Evolutionary conservation across 768 basidiomycete genomes (phyloP), one percentile per base, ranked within the genome.

Genomic region (Piloderma croceum): DNA sequence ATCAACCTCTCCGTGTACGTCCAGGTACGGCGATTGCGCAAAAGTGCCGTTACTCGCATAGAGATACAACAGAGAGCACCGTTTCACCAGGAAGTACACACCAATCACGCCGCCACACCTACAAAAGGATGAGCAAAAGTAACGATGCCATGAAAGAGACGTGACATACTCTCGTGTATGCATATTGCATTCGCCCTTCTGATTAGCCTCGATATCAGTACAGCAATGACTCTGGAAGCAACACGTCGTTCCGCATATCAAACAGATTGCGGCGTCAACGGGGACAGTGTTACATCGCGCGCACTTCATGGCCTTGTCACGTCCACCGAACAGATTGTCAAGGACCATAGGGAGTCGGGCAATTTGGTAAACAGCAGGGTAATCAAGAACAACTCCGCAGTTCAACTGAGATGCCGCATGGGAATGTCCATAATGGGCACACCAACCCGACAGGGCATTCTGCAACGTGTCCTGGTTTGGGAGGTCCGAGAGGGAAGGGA

Each of bases 201-300:
- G 65, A 18, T 48, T 67, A 12, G 72, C 68, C 21, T 79, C 72
- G 37, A 61, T 51, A 47, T 91, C 90, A 48, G 71, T 68, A 58
- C 96, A 99, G 54, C 96, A 99, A 46, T 92, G 83, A 49, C 89
- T 90, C 57, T 90, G 85, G 68, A 93, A 75, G 56, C 96, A 98
- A 7, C 86, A 79, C 11, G 83, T 80, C 35, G 78, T 68, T 0
- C 96, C 96, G 49, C 96, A 99, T 37, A 92, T 70, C 45, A 97
- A 60, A 59, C 96, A 99, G 2, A 99, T 79, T 0, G 92, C 96
- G 15, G 90, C 89, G 50, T 89, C 90, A 7, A 69, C 64, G 0
- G 93, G 91, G 15, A 86, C 77, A 0, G 79, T 87, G 25, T 76
- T 70, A 60, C 96, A 99, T 24, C 77, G 73, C 15, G 60, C 61